Conservation (phyloP, 2,329 filamentous ascomycete genomes). For the Nothomitra cinnamomea region DNA sequence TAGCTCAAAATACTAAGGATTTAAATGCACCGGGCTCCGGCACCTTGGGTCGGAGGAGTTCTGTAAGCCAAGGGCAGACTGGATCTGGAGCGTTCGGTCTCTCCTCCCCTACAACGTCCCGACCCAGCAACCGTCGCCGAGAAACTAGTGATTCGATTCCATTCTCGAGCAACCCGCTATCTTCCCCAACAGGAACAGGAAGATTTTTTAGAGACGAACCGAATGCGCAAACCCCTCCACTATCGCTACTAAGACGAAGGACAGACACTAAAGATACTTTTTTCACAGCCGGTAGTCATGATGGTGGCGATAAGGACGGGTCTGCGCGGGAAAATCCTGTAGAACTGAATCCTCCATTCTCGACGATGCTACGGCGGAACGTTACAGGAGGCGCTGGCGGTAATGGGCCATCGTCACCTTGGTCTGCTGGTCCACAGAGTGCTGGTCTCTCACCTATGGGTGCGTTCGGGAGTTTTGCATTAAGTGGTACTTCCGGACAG, state of each 20-base stretch:
- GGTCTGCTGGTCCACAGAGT: constrained; percentile 40
- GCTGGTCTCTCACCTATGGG: constrained; percentile 58
- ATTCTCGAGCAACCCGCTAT: constrained; percentile 29
- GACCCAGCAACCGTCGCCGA: constrained; percentile 63
- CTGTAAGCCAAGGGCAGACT: constrained; percentile 51
- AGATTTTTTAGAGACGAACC: constrained; percentile 32
- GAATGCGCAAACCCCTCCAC: constrained; percentile 40
- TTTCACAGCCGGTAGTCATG: constrained; percentile 28
- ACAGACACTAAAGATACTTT: constrained; percentile 41
- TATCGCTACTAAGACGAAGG: constrained; percentile 40
- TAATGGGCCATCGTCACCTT: constrained; percentile 35
- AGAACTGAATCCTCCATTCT: constrained; percentile 30
- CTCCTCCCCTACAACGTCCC: constrained; percentile 54
- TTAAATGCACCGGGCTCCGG: constrained; percentile 34
- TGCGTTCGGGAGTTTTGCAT: constrained; percentile 79
- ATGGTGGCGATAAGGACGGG: constrained; percentile 28
- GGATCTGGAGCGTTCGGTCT: constrained; percentile 47
- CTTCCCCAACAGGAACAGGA: constrained; percentile 27
- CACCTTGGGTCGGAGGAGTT: constrained; percentile 60
- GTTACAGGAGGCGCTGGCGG: constrained; percentile 35
- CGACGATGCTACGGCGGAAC: constrained; percentile 35
- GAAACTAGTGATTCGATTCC: constrained; percentile 58
- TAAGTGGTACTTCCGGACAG: constrained; percentile 34
- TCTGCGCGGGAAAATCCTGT: constrained; percentile 22
- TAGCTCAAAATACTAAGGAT: constrained; percentile 51